A percentile compares a stretch with the other conserved stretches of the same genome.
Conservation (phyloP, 306 rosid genomes). For the Albizia julibrissin region DNA sequence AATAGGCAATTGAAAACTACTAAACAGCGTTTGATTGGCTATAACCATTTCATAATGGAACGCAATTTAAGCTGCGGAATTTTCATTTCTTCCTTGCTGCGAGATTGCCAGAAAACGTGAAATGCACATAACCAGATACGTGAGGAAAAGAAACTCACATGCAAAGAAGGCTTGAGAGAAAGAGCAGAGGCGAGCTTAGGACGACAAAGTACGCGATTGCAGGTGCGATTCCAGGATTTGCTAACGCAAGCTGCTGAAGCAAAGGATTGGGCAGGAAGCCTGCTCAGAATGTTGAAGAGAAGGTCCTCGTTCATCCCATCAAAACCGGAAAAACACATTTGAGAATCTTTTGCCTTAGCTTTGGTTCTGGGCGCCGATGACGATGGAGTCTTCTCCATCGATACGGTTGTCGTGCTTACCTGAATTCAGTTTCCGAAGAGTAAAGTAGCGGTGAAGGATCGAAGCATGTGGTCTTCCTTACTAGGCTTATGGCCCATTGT, state of each 20-base stretch:
- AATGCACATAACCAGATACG: background rate
- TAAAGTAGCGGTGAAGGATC: background rate
- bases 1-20: background rate
- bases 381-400: constrained; percentile 24
- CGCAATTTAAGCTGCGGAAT: background rate
- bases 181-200: constrained; percentile 73
- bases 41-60: background rate
- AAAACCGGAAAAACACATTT: background rate
- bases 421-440: background rate
- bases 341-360: constrained; percentile 16
- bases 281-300: constrained; percentile 39
- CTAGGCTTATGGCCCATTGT: background rate
- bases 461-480: background rate
- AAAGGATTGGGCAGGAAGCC: constrained; percentile 59
- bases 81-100: background rate
- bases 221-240: constrained; percentile 56
- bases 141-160: constrained; percentile 31
- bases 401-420: background rate
- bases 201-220: constrained; percentile 57
- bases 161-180: constrained; percentile 58
- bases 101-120: background rate
- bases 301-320: constrained; percentile 44
- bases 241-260: constrained; percentile 70
- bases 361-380: background rate
- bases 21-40: background rate